These are phyloP conservation scores for Protomyces lactucae-debilis DNA, from an alignment of 1,139 yeast species.

Conservation along the genomic window DNA sequence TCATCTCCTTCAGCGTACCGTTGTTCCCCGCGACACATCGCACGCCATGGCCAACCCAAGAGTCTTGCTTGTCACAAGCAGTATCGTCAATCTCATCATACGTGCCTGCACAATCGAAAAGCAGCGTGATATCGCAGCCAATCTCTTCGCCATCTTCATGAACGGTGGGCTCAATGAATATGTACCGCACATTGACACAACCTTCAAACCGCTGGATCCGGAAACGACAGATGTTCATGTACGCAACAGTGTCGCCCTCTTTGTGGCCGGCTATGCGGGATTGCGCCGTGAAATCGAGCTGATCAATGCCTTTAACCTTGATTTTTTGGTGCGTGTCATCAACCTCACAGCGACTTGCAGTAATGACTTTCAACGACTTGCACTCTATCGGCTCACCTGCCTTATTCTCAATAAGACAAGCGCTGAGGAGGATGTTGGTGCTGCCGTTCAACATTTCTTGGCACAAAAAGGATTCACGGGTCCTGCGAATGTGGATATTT, in stretches of 20 bases:
- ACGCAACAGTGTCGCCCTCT: slow-evolving; percentile 10
- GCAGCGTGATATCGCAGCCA: slow-evolving; percentile 32
- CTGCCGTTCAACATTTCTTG: neutral
- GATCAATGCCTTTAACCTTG: neutral
- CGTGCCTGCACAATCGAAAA: slow-evolving; percentile 27
- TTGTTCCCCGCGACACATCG: slow-evolving; percentile 26
- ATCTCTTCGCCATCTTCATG: slow-evolving; percentile 34
- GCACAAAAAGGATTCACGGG: neutral
- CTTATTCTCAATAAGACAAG: slow-evolving; percentile 53
- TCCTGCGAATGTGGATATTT: slow-evolving; percentile 43
- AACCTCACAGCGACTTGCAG: neutral
- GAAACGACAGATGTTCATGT: neutral
- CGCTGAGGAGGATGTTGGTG: slow-evolving; percentile 31
- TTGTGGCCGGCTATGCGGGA: slow-evolving; percentile 31
- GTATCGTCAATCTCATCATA: slow-evolving; percentile 29
- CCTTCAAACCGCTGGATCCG: neutral
- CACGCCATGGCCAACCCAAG: slow-evolving; percentile 10
- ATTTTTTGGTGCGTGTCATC: neutral
- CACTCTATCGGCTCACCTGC: slow-evolving; percentile 56
- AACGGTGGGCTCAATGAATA: slow-evolving; percentile 27
- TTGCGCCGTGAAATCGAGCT: slow-evolving; percentile 25
- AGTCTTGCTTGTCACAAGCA: slow-evolving; percentile 22
- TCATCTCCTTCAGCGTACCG: slow-evolving; percentile 32
- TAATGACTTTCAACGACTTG: slow-evolving; percentile 46
- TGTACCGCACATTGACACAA: slow-evolving; percentile 6